Evolutionary conservation across 495 filamentous ascomycete genomes (phyloP).

Genomic region (Parachaetomium inaequale): DNA sequence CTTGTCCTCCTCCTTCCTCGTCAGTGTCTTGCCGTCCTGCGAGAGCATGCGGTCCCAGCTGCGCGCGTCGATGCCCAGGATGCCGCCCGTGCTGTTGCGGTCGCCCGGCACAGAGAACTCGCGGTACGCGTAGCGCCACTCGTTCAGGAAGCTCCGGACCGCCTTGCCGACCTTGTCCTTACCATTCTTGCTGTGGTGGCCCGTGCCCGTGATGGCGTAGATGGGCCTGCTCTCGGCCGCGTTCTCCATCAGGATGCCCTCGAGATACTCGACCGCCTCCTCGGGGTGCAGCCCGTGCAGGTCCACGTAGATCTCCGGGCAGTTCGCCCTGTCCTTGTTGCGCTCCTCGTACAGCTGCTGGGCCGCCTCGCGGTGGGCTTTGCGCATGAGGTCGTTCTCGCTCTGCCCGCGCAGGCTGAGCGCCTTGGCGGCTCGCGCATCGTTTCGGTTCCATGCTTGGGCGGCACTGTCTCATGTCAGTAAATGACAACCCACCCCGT

Average conservation of each 20-base stretch:
- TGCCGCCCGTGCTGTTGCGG: slow-evolving; percentile 83
- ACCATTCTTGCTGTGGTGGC: slow-evolving; percentile 96
- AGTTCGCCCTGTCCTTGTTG: slow-evolving; percentile 62
- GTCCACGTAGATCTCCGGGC: slow-evolving; percentile 85
- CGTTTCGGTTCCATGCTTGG: slow-evolving; percentile 99
- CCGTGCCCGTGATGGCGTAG: slow-evolving; percentile 94
- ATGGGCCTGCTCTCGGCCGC: slow-evolving; percentile 67
- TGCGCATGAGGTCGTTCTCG: slow-evolving; percentile 95
- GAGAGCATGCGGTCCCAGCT: slow-evolving; percentile 76
- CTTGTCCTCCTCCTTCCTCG: slow-evolving; percentile 54
- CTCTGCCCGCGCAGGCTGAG: slow-evolving; percentile 89
- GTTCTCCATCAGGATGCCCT: slow-evolving; percentile 80
- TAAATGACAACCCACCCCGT: neutral
- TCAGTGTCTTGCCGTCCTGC: slow-evolving; percentile 40
- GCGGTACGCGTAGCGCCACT: slow-evolving; percentile 92
- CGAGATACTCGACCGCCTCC: slow-evolving; percentile 93
- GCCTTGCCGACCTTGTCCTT: slow-evolving; percentile 99
- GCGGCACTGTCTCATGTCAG: slow-evolving; percentile 65
- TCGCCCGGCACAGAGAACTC: slow-evolving; percentile 96
- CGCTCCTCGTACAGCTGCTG: slow-evolving; percentile 90
- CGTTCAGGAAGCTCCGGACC: slow-evolving; percentile 83
- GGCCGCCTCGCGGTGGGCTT: slow-evolving; percentile 93
- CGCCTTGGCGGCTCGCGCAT: slow-evolving; percentile 93
- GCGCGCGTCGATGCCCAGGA: slow-evolving; percentile 86
- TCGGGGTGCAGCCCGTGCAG: slow-evolving; percentile 95